Conservation (phyloP, 1,139 yeast species). For the Zygosaccharomyces pseudobailii region DNA sequence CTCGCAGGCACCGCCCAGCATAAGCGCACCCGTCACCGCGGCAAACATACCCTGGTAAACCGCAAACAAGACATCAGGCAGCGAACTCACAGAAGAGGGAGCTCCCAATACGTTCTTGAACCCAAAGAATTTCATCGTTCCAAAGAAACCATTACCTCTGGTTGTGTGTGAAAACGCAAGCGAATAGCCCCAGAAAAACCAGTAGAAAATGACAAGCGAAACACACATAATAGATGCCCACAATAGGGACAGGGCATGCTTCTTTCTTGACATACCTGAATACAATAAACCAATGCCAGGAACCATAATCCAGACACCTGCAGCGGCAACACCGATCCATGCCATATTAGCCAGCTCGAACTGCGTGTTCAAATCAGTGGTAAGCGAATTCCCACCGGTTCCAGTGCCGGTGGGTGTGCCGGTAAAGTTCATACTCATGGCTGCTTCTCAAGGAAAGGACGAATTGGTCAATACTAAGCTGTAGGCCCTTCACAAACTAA, state of each 20-base stretch:
- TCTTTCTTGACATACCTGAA: constrained; percentile 87
- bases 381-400: constrained; percentile 77
- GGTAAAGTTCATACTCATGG: constrained; percentile 21
- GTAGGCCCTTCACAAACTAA: too few relatives aligned
- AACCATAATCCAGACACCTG: constrained; percentile 82
- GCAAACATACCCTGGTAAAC: constrained; percentile 97
- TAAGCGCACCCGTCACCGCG: constrained; percentile 80
- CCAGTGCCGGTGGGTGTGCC: constrained; percentile 52
- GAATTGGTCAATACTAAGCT: too few relatives aligned
- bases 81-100: constrained; percentile 57
- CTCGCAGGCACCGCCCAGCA: constrained; percentile 97
- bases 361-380: constrained; percentile 66
- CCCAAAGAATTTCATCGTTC: constrained; percentile 75
- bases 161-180: constrained; percentile 72
- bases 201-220: constrained; percentile 77
- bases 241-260: constrained; percentile 84
- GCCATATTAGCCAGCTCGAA: constrained; percentile 78
- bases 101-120: constrained; percentile 77
- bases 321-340: constrained; percentile 76
- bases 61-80: constrained; percentile 85
- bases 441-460: background rate
- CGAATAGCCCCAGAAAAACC: constrained; percentile 98
- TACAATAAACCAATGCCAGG: constrained; percentile 91
- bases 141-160: constrained; percentile 60
- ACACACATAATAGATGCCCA: constrained; percentile 93